Evolutionary conservation across 2,329 filamentous ascomycete genomes (phyloP), one percentile per base, ranked within the genome.

Genomic region (Thyridium curvatum): DNA sequence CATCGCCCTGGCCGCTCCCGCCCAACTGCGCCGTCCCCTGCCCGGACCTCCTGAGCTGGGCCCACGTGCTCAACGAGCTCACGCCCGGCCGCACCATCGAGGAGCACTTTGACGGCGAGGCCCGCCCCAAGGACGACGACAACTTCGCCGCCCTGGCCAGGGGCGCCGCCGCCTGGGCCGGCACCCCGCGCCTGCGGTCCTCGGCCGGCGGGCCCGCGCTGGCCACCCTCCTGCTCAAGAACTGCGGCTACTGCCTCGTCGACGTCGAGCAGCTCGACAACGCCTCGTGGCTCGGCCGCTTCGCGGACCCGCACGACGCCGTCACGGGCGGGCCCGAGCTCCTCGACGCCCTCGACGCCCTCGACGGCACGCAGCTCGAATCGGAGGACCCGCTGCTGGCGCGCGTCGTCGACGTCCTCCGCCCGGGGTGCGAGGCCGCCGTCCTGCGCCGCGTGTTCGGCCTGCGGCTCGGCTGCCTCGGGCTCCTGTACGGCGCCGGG

Each of bases 191-290:
- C n/a, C n/a, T n/a, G n/a, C 42, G 39, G 21, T 26, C 21, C 21
- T 26, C 21, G 6, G 21, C 10, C n/a, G n/a, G 4, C 59, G 58
- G 29, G 49, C 47, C 8, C 32, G 29, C 13, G n/a, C 49, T 69
- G 16, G 52, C 55, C 18, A 55, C 50, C 12, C 56, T 82, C 21
- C 63, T 66, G 1, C 71, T 83, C 56, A 70, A 69, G 26, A 82
- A 77, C 0, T 83, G 79, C 51, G 79, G 79, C 37, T 83, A 83
- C 48, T 73, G 70, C 28, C 54, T 59, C 6, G 52, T 82, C 2
- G 57, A 62, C 14, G 21, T 44, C 0, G 39, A 51, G 1, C 52
- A 52, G 18, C 54, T 68, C 34, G 58, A 66, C 40, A 61, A 67
- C 9, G 21, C 21, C 21, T 26, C n/a, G n/a, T n/a, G 21, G 21